Conservation (phyloP, 805 yeast genomes). For the Saccharomycopsis oosterbeekiorum region DNA sequence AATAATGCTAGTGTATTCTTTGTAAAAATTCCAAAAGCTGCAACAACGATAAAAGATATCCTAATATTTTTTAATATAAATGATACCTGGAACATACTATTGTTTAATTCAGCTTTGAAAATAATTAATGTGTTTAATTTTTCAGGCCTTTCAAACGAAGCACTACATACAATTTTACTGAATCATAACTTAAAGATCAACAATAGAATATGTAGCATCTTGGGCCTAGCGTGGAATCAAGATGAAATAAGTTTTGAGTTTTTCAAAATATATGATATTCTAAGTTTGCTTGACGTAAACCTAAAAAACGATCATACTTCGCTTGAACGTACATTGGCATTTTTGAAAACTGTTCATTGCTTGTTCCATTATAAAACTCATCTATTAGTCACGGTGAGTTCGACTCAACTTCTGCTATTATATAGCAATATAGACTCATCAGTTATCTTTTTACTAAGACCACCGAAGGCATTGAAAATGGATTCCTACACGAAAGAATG, state of each 20-base stretch:
- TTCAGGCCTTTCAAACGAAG: not conserved
- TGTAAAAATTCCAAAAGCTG: not conserved
- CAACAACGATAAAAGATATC: not conserved
- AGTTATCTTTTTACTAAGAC: not conserved
- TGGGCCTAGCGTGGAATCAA: not conserved
- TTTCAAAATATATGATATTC: not conserved
- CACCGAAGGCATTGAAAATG: not conserved
- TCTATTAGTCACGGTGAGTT: not conserved
- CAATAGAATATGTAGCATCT: not conserved
- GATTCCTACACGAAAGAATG: not conserved
- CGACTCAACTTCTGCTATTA: not conserved
- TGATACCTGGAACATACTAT: not conserved
- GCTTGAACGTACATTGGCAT: not conserved
- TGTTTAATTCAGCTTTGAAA: not conserved
- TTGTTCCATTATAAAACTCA: not conserved
- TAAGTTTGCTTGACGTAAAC: not conserved
- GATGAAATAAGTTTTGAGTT: not conserved
- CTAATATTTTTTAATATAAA: not conserved
- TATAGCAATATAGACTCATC: not conserved
- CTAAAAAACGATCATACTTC: not conserved
- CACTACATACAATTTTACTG: not conserved
- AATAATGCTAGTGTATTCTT: not conserved
- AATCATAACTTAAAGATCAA: not conserved
- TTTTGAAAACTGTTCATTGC: not conserved
- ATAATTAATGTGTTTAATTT: not conserved